phyloP scores from a whole-genome alignment of 805 yeast genomes.

The Tanozyma kutaoensis region DNA sequence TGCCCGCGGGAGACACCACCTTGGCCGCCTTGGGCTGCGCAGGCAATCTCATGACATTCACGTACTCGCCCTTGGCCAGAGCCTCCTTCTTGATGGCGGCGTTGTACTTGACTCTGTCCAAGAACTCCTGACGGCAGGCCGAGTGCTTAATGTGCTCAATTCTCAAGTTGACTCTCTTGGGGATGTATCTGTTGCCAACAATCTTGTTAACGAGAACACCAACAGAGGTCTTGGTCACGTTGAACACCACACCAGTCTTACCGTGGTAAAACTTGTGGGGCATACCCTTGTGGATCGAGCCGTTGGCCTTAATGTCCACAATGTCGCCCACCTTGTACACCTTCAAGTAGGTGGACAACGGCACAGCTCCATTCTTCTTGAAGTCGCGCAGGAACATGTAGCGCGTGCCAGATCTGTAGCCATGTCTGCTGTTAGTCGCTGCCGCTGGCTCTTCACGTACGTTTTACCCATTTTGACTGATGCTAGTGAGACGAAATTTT shows the following conservation, averaged over 20 bases:
- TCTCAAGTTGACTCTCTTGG: conserved; percentile 97
- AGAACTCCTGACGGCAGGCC: conserved; percentile 98
- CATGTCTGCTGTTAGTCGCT: too few relatives aligned
- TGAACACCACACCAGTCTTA: conserved; percentile 98
- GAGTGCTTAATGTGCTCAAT: conserved; percentile 99
- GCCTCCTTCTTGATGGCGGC: conserved; percentile 92
- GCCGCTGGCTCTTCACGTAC: too few relatives aligned
- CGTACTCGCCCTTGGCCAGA: conserved; percentile 84
- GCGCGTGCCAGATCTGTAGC: conserved; percentile 99
- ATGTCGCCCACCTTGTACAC: conserved; percentile 98
- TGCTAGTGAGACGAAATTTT: too few relatives aligned
- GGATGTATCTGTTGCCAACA: conserved; percentile 97
- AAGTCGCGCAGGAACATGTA: conserved; percentile 99
- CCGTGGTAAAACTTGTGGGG: conserved; percentile 99
- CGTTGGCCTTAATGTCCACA: conserved; percentile 98
- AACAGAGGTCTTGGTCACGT: conserved; percentile 96
- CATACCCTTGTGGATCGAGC: conserved; percentile 99
- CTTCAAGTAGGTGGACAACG: conserved; percentile 95
- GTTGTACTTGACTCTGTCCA: conserved; percentile 95
- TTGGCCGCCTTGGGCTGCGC: conserved; percentile 93
- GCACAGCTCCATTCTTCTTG: conserved; percentile 91
- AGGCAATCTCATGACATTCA: conserved; percentile 95
- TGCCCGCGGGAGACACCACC: conserved; percentile 68
- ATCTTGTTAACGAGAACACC: conserved; percentile 98
- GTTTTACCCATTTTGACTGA: too few relatives aligned